Evolutionary conservation across 2,329 filamentous ascomycete species (phyloP).

Genomic region (Fonsecaea nubica): DNA sequence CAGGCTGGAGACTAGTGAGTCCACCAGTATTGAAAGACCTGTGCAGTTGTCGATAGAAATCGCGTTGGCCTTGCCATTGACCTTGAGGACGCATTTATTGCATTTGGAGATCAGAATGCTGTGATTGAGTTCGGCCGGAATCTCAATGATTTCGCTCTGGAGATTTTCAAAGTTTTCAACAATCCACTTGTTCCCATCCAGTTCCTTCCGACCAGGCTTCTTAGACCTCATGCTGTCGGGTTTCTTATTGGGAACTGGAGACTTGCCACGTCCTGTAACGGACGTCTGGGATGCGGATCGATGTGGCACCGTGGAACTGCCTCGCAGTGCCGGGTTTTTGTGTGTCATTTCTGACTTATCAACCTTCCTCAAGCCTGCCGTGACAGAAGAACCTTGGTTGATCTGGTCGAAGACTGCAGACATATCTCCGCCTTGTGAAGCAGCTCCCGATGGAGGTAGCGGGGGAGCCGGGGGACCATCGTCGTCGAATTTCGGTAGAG

Average conservation of each 20-base stretch:
- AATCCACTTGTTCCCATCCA: conserved; percentile 92
- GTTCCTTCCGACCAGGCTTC: conserved; percentile 78
- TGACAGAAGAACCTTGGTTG: conserved; percentile 88
- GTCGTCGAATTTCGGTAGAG: conserved; percentile 54
- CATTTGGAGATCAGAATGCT: conserved; percentile 92
- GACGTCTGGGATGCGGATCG: conserved; percentile 61
- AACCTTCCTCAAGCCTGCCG: conserved; percentile 87
- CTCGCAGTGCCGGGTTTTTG: conserved; percentile 89
- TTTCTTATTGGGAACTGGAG: conserved; percentile 85
- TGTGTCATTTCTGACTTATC: conserved; percentile 97
- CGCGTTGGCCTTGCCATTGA: conserved; percentile 95
- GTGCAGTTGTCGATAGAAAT: conserved; percentile 91
- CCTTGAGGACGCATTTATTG: conserved; percentile 85
- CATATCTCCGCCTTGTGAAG: conserved; percentile 66
- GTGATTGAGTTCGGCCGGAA: conserved; percentile 81
- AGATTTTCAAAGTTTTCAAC: conserved; percentile 91
- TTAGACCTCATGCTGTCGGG: conserved; percentile 83
- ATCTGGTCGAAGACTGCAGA: conserved; percentile 89
- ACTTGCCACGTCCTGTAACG: conserved; percentile 70
- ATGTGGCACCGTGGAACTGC: conserved; percentile 71
- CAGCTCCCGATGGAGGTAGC: conserved; percentile 61
- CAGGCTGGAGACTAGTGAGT: conserved; percentile 86
- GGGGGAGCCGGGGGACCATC: conserved; percentile 66
- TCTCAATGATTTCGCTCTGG: conserved; percentile 72
- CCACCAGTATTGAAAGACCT: conserved; percentile 83